Evolutionary conservation across 2,329 filamentous ascomycete genomes (phyloP).

Genomic region (Fusarium nelsonii): DNA sequence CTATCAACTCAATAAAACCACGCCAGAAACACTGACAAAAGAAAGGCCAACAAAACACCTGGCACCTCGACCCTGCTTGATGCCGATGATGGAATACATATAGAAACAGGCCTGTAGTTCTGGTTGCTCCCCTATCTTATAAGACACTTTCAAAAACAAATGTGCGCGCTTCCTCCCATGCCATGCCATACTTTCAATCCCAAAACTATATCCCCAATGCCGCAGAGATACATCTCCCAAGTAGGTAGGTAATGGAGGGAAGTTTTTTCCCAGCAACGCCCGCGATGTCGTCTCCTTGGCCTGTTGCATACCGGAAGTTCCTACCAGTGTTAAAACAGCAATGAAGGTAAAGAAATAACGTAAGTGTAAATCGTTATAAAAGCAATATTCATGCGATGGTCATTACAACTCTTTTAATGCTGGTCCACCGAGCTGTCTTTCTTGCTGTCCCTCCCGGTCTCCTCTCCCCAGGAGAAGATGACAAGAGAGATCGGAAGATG

Average conservation of each 20-base stretch:
- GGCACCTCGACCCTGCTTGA: slow-evolving; percentile 32
- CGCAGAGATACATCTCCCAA: slow-evolving; percentile 35
- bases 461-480: slow-evolving; percentile 37
- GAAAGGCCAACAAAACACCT: slow-evolving; percentile 41
- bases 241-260: slow-evolving; percentile 25
- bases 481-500: slow-evolving; percentile 28
- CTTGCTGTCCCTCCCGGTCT: slow-evolving; percentile 25
- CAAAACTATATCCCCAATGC: slow-evolving; percentile 33
- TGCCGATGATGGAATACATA: slow-evolving; percentile 41
- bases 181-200: slow-evolving; percentile 42
- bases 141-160: slow-evolving; percentile 45
- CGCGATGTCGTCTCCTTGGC: slow-evolving; percentile 33
- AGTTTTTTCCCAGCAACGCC: slow-evolving; percentile 43
- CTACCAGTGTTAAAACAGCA: slow-evolving; percentile 43
- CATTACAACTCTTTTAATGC: slow-evolving; percentile 57
- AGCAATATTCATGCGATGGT: slow-evolving; percentile 56
- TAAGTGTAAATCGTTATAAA: slow-evolving; percentile 52
- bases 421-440: slow-evolving; percentile 36
- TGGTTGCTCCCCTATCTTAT: slow-evolving; percentile 40
- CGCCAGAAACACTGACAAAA: slow-evolving; percentile 48
- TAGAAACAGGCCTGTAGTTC: slow-evolving; percentile 37
- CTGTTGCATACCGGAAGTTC: slow-evolving; percentile 38
- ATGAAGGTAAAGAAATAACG: slow-evolving; percentile 45
- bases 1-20: slow-evolving; percentile 45
- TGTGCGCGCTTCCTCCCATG: slow-evolving; percentile 44